phyloP scores from a whole-genome alignment of 2,329 filamentous ascomycete genomes.

The Epichloe bromicola region DNA sequence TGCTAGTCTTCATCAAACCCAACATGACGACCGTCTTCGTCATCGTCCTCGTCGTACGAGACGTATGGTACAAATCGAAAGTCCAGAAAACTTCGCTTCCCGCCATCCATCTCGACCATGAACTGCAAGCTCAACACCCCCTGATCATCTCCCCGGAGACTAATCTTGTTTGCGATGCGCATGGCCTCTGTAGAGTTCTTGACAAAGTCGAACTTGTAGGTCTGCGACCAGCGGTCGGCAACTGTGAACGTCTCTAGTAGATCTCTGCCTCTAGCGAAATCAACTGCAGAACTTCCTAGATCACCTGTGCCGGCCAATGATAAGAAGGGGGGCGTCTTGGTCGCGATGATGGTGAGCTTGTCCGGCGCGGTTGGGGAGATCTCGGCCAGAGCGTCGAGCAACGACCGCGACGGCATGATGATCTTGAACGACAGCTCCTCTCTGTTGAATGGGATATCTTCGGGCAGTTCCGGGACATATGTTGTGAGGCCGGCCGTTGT shows the following conservation, averaged over 20 bases:
- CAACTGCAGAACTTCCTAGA: slow-evolving; percentile 50
- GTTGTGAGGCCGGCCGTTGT: slow-evolving; percentile 86
- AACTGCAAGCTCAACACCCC: slow-evolving; percentile 87
- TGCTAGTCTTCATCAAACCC: slow-evolving; percentile 6
- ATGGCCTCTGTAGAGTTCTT: slow-evolving; percentile 85
- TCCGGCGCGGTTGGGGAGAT: slow-evolving; percentile 58
- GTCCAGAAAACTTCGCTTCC: slow-evolving; percentile 61
- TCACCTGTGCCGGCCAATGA: slow-evolving; percentile 52
- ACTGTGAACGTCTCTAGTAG: slow-evolving; percentile 67
- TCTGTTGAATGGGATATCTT: slow-evolving; percentile 81
- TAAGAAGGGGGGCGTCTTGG: slow-evolving; percentile 55
- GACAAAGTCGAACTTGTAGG: slow-evolving; percentile 78
- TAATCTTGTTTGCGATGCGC: slow-evolving; percentile 84
- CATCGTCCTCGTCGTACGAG: slow-evolving; percentile 37
- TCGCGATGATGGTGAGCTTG: slow-evolving; percentile 55
- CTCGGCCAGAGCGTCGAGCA: slow-evolving; percentile 61
- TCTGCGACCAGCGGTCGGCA: slow-evolving; percentile 46
- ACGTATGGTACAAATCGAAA: slow-evolving; percentile 69
- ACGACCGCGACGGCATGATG: slow-evolving; percentile 71
- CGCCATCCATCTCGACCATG: slow-evolving; percentile 76
- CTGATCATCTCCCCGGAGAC: slow-evolving; percentile 73
- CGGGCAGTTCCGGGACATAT: slow-evolving; percentile 61
- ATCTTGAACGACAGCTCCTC: slow-evolving; percentile 77
- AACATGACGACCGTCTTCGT: background rate
- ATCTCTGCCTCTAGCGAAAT: slow-evolving; percentile 50